Percentiles rank a stretch among this genome's conserved stretches.
Evolutionary conservation across 2,329 filamentous ascomycete species (phyloP).

Genomic region (Piedraia hortae): DNA sequence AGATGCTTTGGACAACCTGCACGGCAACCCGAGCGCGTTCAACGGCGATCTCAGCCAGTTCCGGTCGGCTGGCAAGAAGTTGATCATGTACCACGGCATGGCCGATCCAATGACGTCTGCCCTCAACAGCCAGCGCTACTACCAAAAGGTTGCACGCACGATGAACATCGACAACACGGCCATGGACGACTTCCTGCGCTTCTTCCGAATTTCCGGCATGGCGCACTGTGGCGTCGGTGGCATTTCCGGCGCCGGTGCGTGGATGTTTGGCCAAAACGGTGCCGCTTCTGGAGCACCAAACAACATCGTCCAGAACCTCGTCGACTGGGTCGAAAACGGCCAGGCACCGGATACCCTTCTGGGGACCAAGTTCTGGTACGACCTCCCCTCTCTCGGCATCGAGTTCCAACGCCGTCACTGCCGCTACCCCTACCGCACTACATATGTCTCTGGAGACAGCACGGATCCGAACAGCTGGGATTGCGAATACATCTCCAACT

Average conservation of each 20-base stretch:
- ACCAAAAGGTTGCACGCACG: slow-evolving; percentile 17
- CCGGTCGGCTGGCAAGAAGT: slow-evolving; percentile 16
- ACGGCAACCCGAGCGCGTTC: slow-evolving; percentile 16
- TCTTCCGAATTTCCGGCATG: slow-evolving; percentile 26
- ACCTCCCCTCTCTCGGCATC: slow-evolving; percentile 15
- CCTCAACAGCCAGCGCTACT: slow-evolving; percentile 21
- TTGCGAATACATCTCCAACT: slow-evolving; percentile 11
- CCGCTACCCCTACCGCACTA: slow-evolving; percentile 11
- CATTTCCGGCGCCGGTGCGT: slow-evolving; percentile 20
- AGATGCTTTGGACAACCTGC: slow-evolving; percentile 14
- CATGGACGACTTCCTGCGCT: slow-evolving; percentile 17
- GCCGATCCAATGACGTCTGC: slow-evolving; percentile 19
- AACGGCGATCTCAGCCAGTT: slow-evolving; percentile 15
- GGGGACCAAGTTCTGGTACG: slow-evolving; percentile 19
- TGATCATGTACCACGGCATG: slow-evolving; percentile 18
- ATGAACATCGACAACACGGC: slow-evolving; percentile 13
- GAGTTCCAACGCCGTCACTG: slow-evolving; percentile 22
- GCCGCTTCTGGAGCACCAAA: slow-evolving; percentile 11
- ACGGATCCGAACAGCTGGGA: slow-evolving; percentile 13
- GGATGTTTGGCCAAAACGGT: slow-evolving; percentile 15
- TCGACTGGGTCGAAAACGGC: slow-evolving; percentile 12
- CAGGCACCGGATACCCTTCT: slow-evolving; percentile 11
- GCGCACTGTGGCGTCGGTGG: slow-evolving; percentile 23
- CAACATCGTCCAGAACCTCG: slow-evolving; percentile 23
- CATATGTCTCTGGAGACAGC: slow-evolving; percentile 14